These are phyloP conservation scores for Acer saccharum DNA, from an alignment of 345 rosid genomes.

Conservation along the genomic window DNA sequence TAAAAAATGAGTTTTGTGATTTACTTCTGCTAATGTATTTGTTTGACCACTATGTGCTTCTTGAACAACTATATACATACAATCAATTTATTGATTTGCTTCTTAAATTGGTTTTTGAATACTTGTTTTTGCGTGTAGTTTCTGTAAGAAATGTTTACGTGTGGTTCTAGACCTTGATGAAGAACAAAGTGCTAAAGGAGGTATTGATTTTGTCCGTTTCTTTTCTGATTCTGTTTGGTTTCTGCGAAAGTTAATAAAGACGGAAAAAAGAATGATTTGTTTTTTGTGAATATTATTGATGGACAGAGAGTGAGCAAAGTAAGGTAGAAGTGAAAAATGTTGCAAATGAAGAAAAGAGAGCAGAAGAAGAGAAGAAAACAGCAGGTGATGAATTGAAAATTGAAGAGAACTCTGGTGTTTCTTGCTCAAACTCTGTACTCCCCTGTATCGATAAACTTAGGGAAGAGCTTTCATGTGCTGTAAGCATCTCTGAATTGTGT, in stretches of 20 bases:
- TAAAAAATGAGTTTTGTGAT: neutral
- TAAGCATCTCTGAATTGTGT: slow-evolving; percentile 37
- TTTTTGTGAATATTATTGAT: slow-evolving; percentile 1
- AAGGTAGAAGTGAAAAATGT: slow-evolving; percentile 26
- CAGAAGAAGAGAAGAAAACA: slow-evolving; percentile 11
- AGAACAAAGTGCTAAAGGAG: slow-evolving; percentile 43
- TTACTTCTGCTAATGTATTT: neutral
- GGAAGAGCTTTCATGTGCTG: slow-evolving; percentile 95
- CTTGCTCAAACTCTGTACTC: slow-evolving; percentile 35
- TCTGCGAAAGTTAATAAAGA: slow-evolving; percentile 14
- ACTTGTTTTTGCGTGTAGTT: slow-evolving; percentile 42
- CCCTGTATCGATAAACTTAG: slow-evolving; percentile 81
- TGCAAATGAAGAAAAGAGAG: slow-evolving; percentile 27
- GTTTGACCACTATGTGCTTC: neutral
- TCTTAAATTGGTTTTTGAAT: neutral
- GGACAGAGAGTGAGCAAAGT: slow-evolving; percentile 36
- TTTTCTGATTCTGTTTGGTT: slow-evolving; percentile 9
- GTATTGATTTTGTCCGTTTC: slow-evolving; percentile 18
- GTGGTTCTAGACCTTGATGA: slow-evolving; percentile 61
- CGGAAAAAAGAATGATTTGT: slow-evolving; percentile 5
- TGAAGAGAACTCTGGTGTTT: slow-evolving; percentile 27
- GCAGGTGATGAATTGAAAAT: slow-evolving; percentile 24
- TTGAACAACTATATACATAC: neutral
- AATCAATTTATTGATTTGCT: neutral
- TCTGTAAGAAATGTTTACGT: slow-evolving; percentile 86